These are phyloP conservation scores for Penicillium brasilianum DNA, from an alignment of 2,329 filamentous ascomycete species.

Conservation along the genomic window DNA sequence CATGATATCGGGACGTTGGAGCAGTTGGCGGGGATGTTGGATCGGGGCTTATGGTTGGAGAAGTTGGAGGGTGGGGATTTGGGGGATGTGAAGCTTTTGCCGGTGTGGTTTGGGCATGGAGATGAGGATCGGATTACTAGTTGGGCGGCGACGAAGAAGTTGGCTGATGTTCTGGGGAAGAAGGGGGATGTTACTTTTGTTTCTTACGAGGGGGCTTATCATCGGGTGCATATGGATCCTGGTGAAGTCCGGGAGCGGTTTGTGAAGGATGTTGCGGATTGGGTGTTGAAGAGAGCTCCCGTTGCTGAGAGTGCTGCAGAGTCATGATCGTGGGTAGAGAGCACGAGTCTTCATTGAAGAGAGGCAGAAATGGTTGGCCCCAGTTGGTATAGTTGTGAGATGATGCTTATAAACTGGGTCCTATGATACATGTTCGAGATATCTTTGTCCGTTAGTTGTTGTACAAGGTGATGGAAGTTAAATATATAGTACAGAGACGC, in stretches of 20 bases:
- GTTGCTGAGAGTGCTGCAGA: not conserved
- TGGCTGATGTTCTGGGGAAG: constrained; percentile 63
- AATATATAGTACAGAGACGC: constrained; percentile 8
- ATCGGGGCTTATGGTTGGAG: constrained; percentile 68
- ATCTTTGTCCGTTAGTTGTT: not conserved
- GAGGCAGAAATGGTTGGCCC: constrained; percentile 5
- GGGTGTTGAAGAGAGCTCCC: constrained; percentile 59
- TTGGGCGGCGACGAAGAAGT: constrained; percentile 67
- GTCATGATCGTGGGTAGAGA: not conserved
- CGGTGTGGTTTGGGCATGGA: constrained; percentile 77
- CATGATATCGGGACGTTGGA: constrained; percentile 88
- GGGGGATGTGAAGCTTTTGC: constrained; percentile 52
- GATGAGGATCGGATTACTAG: constrained; percentile 73
- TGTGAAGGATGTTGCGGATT: constrained; percentile 65
- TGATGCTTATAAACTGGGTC: constrained; percentile 5
- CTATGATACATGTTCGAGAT: constrained; percentile 10
- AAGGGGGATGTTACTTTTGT: constrained; percentile 79
- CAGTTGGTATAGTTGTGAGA: constrained; percentile 2
- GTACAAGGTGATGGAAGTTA: not conserved
- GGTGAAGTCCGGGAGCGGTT: constrained; percentile 43
- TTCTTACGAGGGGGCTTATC: constrained; percentile 76
- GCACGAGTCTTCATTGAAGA: not conserved
- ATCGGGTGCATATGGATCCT: constrained; percentile 59
- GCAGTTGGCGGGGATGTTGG: constrained; percentile 76
- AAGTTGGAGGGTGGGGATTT: constrained; percentile 45